phyloP scores from a whole-genome alignment of 495 filamentous ascomycete genomes.

The Aspergillus avenaceus region DNA sequence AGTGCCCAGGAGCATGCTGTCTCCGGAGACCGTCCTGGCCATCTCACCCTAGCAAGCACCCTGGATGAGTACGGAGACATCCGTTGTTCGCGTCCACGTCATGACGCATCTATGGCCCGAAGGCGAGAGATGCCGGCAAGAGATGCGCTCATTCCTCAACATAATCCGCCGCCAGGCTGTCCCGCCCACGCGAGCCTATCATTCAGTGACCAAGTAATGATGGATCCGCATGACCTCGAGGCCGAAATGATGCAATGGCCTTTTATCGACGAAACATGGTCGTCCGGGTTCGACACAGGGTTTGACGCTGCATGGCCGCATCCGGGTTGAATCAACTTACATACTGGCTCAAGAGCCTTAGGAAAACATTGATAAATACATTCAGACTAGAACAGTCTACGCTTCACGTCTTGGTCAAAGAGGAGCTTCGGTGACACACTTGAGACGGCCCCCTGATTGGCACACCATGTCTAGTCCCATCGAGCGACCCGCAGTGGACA shows the following conservation, averaged over 20 bases:
- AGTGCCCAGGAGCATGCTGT: conserved; percentile 20
- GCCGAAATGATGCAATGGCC: conserved; percentile 44
- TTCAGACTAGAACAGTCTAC: too few species aligned
- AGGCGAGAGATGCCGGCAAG: conserved; percentile 1
- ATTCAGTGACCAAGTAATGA: conserved; percentile 5
- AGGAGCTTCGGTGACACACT: too few species aligned
- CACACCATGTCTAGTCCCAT: too few species aligned
- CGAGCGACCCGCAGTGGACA: too few species aligned
- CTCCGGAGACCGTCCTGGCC: conserved; percentile 21
- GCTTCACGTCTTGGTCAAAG: too few species aligned
- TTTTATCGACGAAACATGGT: conserved; percentile 42
- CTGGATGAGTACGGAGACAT: conserved; percentile 46
- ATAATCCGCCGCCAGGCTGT: background rate
- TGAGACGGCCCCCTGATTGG: too few species aligned
- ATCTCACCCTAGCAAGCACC: conserved; percentile 32
- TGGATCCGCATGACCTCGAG: conserved; percentile 27
- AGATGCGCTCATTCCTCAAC: background rate
- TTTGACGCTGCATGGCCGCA: conserved; percentile 25
- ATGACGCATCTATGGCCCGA: conserved; percentile 7
- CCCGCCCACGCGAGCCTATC: conserved; percentile 3
- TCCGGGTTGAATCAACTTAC: background rate
- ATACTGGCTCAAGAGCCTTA: too few species aligned
- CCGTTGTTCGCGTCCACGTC: conserved; percentile 25
- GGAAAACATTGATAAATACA: too few species aligned
- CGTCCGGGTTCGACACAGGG: conserved; percentile 35